Percentiles rank a stretch among this genome's conserved stretches.
phyloP scores from a whole-genome alignment of 169 alveolate species.

The Plasmodium relictum region DNA sequence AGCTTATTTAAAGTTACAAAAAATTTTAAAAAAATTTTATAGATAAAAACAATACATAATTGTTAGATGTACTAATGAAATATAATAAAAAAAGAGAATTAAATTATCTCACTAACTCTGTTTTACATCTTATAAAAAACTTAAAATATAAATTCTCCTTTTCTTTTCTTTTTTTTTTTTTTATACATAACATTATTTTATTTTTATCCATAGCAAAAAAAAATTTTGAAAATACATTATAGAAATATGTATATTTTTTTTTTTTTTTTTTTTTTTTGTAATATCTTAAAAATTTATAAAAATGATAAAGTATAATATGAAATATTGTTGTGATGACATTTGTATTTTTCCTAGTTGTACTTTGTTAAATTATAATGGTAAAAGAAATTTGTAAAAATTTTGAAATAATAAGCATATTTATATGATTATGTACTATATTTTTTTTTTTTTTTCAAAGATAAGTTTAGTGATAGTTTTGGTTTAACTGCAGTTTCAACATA shows the following conservation, averaged over 20 bases:
- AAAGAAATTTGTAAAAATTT: constrained; percentile 5
- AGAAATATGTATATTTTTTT: constrained; percentile 1
- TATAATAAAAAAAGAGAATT: no score
- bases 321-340: constrained; percentile 74
- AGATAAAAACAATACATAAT: no score
- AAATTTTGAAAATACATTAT: neutral
- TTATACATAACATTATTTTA: no score
- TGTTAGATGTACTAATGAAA: no score
- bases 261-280: constrained; percentile 21
- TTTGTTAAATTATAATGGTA: constrained; percentile 19
- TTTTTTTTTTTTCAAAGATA: constrained; percentile 10
- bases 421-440: neutral
- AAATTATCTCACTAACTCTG: no score
- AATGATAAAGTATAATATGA: constrained; percentile 66
- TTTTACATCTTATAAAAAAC: no score
- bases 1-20: neutral
- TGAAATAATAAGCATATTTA: neutral
- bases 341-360: constrained; percentile 67
- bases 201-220: no score
- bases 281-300: neutral
- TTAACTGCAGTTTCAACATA: constrained; percentile 74
- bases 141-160: no score
- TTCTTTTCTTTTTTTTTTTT: no score
- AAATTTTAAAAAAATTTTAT: no score
- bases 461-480: constrained; percentile 47